These are phyloP conservation scores for Panaeolus cyanescens DNA, from an alignment of 768 basidiomycete species.

Conservation along the genomic window DNA sequence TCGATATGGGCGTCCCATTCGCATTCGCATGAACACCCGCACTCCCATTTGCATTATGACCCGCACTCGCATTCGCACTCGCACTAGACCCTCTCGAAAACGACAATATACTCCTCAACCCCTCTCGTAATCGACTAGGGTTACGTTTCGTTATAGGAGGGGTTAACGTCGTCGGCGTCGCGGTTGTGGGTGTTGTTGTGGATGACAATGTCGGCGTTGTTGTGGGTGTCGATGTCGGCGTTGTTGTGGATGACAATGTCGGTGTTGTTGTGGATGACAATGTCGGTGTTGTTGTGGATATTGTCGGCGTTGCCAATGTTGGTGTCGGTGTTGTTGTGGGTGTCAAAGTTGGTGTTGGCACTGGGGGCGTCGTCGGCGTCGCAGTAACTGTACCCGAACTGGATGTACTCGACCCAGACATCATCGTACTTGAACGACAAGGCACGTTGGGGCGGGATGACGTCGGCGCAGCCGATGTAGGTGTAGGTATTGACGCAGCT, in stretches of 20 bases:
- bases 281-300: too few relatives aligned
- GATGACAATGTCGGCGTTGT: too few relatives aligned
- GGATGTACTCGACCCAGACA: neutral
- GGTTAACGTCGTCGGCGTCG: too few relatives aligned
- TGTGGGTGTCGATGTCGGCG: too few relatives aligned
- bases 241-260: too few relatives aligned
- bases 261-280: neutral
- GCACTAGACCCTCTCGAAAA: constrained; percentile 14
- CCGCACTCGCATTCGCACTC: neutral
- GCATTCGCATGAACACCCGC: too few relatives aligned
- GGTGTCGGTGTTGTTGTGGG: neutral
- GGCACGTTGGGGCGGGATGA: neutral
- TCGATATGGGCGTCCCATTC: neutral
- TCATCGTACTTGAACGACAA: neutral
- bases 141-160: constrained; percentile 11
- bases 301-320: too few relatives aligned
- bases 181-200: neutral
- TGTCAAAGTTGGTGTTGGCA: neutral
- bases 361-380: neutral
- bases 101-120: constrained; percentile 22
- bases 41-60: too few relatives aligned
- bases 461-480: neutral
- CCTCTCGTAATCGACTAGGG: constrained; percentile 17
- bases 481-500: too few relatives aligned
- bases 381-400: neutral